Evolutionary conservation across 495 filamentous ascomycete genomes (phyloP).

Genomic region (Podospora sp.): DNA sequence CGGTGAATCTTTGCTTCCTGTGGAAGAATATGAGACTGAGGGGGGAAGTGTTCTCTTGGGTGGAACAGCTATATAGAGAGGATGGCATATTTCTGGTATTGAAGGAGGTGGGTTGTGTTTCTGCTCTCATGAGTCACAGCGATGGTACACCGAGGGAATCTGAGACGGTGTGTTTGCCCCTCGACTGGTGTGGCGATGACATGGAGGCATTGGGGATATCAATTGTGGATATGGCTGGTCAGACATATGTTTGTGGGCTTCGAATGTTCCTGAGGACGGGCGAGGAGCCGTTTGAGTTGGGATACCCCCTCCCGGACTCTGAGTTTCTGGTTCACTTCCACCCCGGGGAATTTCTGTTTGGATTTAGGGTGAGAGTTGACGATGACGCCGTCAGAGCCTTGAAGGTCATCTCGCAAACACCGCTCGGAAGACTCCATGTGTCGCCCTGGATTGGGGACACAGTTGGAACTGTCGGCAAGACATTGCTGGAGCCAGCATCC

Average conservation of each 20-base stretch:
- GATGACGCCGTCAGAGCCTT: constrained; percentile 16
- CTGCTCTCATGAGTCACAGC: background rate
- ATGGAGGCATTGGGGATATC: constrained; percentile 16
- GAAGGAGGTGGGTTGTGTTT: background rate
- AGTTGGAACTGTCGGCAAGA: background rate
- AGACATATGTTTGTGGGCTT: constrained; percentile 19
- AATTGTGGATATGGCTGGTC: constrained; percentile 15
- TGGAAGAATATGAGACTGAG: background rate
- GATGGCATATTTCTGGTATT: background rate
- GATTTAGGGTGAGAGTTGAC: constrained; percentile 14
- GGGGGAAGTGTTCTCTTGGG: constrained; percentile 11
- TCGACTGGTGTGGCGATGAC: background rate
- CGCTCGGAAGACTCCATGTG: background rate
- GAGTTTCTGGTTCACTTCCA: constrained; percentile 19
- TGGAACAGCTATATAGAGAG: background rate
- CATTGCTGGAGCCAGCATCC: background rate
- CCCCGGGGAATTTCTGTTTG: constrained; percentile 13
- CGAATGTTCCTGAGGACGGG: constrained; percentile 1
- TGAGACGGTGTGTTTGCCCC: constrained; percentile 17
- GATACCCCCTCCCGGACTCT: constrained; percentile 8
- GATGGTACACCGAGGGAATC: constrained; percentile 11
- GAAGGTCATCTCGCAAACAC: constrained; percentile 8
- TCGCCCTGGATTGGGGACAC: constrained; percentile 21
- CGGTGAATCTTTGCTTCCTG: background rate
- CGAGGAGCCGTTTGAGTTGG: background rate